Conservation (phyloP, 2,329 filamentous ascomycete species). For the Aspergillus aculeatinus region DNA sequence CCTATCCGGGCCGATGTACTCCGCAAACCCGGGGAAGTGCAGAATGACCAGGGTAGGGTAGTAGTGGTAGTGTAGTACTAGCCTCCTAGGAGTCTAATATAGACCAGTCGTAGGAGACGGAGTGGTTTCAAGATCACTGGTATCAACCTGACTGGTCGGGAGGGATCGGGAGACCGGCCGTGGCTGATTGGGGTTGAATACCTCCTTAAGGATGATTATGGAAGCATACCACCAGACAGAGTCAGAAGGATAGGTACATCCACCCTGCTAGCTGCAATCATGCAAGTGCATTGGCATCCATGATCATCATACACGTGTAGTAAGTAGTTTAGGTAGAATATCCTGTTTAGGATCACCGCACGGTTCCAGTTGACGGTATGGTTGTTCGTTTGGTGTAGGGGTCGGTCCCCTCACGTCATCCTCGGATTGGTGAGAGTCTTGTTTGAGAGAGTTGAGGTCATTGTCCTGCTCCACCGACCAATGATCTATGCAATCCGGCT, state of each 20-base stretch:
- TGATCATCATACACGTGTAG: too few species aligned
- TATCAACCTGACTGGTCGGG: neutral
- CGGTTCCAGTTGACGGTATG: neutral
- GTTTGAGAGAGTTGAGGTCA: neutral
- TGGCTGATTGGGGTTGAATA: slow-evolving; percentile 3
- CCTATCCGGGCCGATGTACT: neutral
- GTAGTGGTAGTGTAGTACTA: neutral
- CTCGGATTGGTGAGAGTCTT: neutral
- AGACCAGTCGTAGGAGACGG: neutral
- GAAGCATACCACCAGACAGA: neutral
- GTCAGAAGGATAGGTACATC: neutral
- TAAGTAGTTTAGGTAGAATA: neutral
- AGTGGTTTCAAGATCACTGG: too few species aligned
- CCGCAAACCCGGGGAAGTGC: neutral
- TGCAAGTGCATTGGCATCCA: too few species aligned
- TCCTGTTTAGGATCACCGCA: neutral
- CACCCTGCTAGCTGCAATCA: too few species aligned
- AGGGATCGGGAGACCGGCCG: neutral
- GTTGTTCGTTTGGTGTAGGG: neutral
- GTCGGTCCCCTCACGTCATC: neutral
- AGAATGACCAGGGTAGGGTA: neutral
- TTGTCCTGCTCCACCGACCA: neutral
- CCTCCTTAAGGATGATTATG: neutral
- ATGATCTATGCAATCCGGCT: neutral
- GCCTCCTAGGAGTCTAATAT: too few species aligned